Percentiles rank a stretch among this genome's conserved stretches.
These are phyloP conservation scores for Salix caprea DNA, from an alignment of 345 rosid genomes.

Conservation along the genomic window DNA sequence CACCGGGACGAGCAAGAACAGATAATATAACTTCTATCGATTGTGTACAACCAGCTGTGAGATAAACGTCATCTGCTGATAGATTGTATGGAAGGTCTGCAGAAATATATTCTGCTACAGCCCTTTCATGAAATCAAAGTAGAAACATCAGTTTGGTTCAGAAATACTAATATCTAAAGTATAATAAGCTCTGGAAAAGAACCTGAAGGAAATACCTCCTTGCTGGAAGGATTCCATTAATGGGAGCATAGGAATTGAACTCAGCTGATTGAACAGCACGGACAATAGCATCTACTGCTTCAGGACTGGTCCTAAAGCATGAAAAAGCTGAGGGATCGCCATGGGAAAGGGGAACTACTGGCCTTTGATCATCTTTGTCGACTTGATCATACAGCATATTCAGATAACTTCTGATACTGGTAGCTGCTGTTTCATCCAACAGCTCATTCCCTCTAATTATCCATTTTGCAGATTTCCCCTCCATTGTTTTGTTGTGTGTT, in stretches of 20 bases:
- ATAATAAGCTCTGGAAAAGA: background rate
- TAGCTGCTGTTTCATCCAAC: constrained; percentile 5
- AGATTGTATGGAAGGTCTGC: constrained; percentile 27
- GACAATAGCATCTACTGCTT: constrained; percentile 54
- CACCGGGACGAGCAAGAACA: constrained; percentile 24
- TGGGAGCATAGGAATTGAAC: constrained; percentile 44
- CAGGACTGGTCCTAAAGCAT: constrained; percentile 44
- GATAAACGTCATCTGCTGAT: constrained; percentile 28
- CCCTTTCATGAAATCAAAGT: background rate
- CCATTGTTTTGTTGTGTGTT: too few relatives aligned
- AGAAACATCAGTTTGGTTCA: too few relatives aligned
- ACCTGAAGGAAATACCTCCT: constrained; percentile 32
- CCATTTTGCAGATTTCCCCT: too few relatives aligned
- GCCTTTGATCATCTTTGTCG: constrained; percentile 31
- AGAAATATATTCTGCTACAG: constrained; percentile 26
- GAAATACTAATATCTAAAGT: too few relatives aligned
- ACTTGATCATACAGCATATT: constrained; percentile 33
- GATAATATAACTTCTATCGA: constrained; percentile 22
- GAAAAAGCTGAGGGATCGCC: constrained; percentile 79
- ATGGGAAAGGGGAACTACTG: constrained; percentile 51
- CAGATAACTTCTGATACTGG: constrained; percentile 34
- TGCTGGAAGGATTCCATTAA: constrained; percentile 53
- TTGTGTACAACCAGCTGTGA: constrained; percentile 26
- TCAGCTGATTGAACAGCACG: constrained; percentile 47
- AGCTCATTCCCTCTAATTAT: too few relatives aligned